Base-by-base conservation (phyloP, 495 filamentous ascomycete species). In the Penicillium bovifimosum region DNA sequence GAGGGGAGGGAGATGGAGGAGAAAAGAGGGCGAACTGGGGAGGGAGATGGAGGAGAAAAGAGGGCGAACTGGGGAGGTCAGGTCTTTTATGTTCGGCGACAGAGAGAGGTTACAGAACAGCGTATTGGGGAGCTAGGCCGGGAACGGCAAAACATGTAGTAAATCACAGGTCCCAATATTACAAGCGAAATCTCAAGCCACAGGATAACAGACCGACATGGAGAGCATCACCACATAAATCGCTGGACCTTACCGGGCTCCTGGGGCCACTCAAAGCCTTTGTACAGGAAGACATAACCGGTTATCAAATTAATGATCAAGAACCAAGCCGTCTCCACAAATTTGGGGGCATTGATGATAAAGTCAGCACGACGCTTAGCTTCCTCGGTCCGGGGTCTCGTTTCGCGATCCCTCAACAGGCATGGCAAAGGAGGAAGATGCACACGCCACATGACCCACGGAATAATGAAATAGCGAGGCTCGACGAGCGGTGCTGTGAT, bases 381-480 rank as follows among this genome's bases (percentile, higher is more conserved):
- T 13, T 53, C 48, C 20, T 67, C 65, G 26, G 57, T 35, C 13
- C 52, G 32, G 2, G 55, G 56, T 8, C 61, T 61, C 31, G 53
- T 45, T 9, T 65, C 38, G 16, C 63, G 56, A 35, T 66, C 67
- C 40, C 56, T 55, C 8, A 65, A 54, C 9, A 69, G 71, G 16
- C 56, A 65, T 29, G 72, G 72, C 39, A 66, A 58, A 11, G 69
- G 59, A 6, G 86, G 87, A 0, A 96, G 68, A 66, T 95, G 82
- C 10, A 96, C 69, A 8, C 95, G 77, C 88, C 90, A 98, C 63
- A 96, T 81, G 26, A 96, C 80, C 93, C 93, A 98, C 0, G 91
- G 91, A 3, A 95, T 76, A 62, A 97, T 92, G 63, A 95, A 92
- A 64, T 98, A 98, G 5, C 93, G 80, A 2, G 91, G 91, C 61